A percentile compares a stretch with the other conserved stretches of the same genome.
Conservation (phyloP, 345 rosid genomes). For the Luvunga scandens region DNA sequence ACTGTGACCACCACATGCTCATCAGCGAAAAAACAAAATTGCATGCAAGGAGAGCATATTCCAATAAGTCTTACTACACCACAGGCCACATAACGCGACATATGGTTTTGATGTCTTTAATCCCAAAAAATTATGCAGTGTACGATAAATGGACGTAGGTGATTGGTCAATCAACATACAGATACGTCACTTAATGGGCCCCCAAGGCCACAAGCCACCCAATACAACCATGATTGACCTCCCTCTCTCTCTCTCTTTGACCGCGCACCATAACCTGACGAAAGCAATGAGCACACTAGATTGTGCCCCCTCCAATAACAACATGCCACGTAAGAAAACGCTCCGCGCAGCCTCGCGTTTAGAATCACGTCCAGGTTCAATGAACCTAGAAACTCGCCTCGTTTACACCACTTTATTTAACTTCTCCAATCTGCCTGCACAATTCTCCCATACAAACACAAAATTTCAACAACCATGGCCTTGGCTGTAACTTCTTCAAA, state of each 20-base stretch:
- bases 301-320: constrained; percentile 11
- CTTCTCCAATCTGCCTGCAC: neutral
- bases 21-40: neutral
- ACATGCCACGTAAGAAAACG: constrained; percentile 29
- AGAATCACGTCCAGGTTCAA: constrained; percentile 54
- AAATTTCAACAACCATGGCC: constrained; percentile 31
- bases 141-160: neutral
- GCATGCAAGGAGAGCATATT: neutral
- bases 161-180: neutral
- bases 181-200: neutral
- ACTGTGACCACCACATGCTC: neutral
- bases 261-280: neutral
- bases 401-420: constrained; percentile 38
- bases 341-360: neutral
- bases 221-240: neutral
- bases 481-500: constrained; percentile 39
- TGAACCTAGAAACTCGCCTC: constrained; percentile 19
- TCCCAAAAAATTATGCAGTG: too few species aligned
- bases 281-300: constrained; percentile 6
- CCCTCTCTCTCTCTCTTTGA: neutral
- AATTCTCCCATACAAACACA: neutral
- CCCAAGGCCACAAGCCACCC: neutral
- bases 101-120: too few species aligned
- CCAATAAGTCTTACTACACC: neutral
- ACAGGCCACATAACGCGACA: neutral